Conservation (phyloP, 768 basidiomycete genomes). For the Trametes cinnabarina region DNA sequence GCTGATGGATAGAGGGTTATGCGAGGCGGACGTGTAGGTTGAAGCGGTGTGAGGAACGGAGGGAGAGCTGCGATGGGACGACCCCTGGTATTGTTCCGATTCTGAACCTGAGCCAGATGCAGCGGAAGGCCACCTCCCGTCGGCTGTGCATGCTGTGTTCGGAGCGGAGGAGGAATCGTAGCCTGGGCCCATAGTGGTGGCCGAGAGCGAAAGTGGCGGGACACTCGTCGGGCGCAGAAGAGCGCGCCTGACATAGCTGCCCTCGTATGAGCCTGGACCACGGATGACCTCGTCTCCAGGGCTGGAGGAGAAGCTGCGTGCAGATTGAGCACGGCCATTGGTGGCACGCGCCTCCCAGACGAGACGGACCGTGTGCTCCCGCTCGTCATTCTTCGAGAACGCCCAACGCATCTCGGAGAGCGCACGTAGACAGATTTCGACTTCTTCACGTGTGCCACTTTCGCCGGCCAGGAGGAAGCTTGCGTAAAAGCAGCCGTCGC, state of each 20-base stretch:
- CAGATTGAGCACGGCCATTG: slow-evolving; percentile 17
- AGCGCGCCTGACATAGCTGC: slow-evolving; percentile 19
- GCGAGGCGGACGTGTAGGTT: slow-evolving; percentile 11
- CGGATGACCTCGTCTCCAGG: slow-evolving; percentile 18
- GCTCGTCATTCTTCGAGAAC: slow-evolving; percentile 71
- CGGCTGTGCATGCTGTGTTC: slow-evolving; percentile 22
- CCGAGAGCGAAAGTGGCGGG: slow-evolving; percentile 25
- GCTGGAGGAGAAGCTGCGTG: slow-evolving; percentile 17
- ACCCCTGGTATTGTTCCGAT: slow-evolving; percentile 18
- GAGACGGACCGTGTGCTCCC: slow-evolving; percentile 56
- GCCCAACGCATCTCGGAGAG: slow-evolving; percentile 84
- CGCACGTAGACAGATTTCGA: slow-evolving; percentile 62
- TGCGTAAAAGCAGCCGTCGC: slow-evolving; percentile 89
- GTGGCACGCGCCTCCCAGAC: slow-evolving; percentile 38
- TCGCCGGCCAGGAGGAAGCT: slow-evolving; percentile 69
- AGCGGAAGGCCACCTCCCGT: slow-evolving; percentile 17
- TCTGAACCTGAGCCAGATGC: slow-evolving; percentile 19
- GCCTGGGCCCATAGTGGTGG: slow-evolving; percentile 15
- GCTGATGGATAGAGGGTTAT: slow-evolving; percentile 14
- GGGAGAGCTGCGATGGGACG: slow-evolving; percentile 20
- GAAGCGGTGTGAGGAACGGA: slow-evolving; percentile 16
- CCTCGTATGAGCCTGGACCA: slow-evolving; percentile 12
- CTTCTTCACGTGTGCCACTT: slow-evolving; percentile 50
- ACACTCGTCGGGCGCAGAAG: slow-evolving; percentile 25
- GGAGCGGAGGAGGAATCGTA: slow-evolving; percentile 20